Percentiles rank a stretch among this genome's conserved stretches.
Evolutionary conservation across 495 filamentous ascomycete species (phyloP).

Genomic region (Bryoglossum gracile): DNA sequence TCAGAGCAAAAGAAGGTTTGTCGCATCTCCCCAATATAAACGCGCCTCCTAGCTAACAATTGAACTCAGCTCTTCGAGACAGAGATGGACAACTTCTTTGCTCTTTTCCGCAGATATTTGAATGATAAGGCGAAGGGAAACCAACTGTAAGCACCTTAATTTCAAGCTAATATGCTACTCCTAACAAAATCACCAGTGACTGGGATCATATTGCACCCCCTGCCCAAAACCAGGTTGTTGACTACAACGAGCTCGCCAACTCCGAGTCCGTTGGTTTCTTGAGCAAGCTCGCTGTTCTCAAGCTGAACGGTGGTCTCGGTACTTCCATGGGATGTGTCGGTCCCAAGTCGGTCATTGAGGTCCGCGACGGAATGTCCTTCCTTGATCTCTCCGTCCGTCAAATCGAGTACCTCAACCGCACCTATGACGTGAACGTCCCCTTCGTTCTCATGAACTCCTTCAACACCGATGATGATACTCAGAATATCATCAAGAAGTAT

Average conservation of each 20-base stretch:
- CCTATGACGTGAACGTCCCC: conserved; percentile 92
- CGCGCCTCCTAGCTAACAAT: not conserved
- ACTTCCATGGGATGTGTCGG: conserved; percentile 99
- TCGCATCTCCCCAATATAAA: not conserved
- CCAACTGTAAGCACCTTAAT: conserved; percentile 49
- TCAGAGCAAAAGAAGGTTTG: conserved; percentile 70
- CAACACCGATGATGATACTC: conserved; percentile 98
- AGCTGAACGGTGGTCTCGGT: conserved; percentile 98
- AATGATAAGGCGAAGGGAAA: conserved; percentile 99
- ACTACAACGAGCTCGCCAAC: conserved; percentile 81
- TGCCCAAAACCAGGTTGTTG: conserved; percentile 82
- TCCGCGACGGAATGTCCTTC: conserved; percentile 99
- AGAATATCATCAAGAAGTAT: conserved; percentile 99
- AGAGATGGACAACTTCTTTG: conserved; percentile 99
- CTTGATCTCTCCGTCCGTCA: conserved; percentile 97
- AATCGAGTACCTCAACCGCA: conserved; percentile 98
- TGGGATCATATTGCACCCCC: conserved; percentile 96
- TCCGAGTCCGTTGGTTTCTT: conserved; percentile 86
- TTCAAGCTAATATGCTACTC: not conserved
- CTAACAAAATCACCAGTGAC: conserved; percentile 44
- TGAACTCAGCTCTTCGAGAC: conserved; percentile 70
- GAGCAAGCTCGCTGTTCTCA: conserved; percentile 95
- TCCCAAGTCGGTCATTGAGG: conserved; percentile 99
- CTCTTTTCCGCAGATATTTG: conserved; percentile 93
- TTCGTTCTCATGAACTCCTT: conserved; percentile 99